phyloP scores from a whole-genome alignment of 2,329 filamentous ascomycete species.

The Grosmannia serpens region DNA sequence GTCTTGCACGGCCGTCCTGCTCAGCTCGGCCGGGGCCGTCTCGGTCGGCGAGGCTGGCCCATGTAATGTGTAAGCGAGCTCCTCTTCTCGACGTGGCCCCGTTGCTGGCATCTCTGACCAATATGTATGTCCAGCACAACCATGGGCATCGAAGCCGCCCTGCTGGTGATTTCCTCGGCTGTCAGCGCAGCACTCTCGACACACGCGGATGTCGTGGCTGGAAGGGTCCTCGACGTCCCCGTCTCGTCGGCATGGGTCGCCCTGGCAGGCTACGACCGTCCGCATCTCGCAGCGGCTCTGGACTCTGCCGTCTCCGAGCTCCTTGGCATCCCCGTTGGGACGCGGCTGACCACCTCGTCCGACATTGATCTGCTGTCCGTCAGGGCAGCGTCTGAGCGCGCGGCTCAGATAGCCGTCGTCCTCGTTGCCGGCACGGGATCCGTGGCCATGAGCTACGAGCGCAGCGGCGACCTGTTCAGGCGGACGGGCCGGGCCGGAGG shows the following conservation, averaged over 20 bases:
- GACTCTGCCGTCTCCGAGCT: slow-evolving; percentile 16
- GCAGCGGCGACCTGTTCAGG: slow-evolving; percentile 10
- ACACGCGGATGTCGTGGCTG: slow-evolving; percentile 4
- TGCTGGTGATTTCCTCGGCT: slow-evolving; percentile 16
- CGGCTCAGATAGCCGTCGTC: slow-evolving; percentile 18
- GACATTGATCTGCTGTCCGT: slow-evolving; percentile 28
- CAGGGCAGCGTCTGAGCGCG: slow-evolving; percentile 6
- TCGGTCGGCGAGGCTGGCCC: slow-evolving; percentile 22
- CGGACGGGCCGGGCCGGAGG: slow-evolving; percentile 26
- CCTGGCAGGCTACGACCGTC: slow-evolving; percentile 27
- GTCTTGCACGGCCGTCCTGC: slow-evolving; percentile 27
- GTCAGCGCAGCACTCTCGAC: slow-evolving; percentile 16
- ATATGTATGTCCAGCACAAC: slow-evolving; percentile 10
- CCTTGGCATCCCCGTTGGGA: slow-evolving; percentile 15
- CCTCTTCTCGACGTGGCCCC: not conserved
- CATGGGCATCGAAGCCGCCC: slow-evolving; percentile 17
- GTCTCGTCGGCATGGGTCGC: slow-evolving; percentile 25
- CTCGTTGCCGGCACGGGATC: slow-evolving; percentile 32
- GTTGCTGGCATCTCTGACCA: too few relatives aligned
- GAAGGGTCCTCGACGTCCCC: not conserved
- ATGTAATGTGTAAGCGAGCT: slow-evolving; percentile 25
- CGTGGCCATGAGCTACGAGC: slow-evolving; percentile 26
- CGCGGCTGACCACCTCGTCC: slow-evolving; percentile 20
- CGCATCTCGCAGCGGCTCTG: slow-evolving; percentile 17
- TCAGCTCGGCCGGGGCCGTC: slow-evolving; percentile 15